Evolutionary conservation across 78 protist species (phyloP).

Genomic region (Dictyostelium purpureum): DNA sequence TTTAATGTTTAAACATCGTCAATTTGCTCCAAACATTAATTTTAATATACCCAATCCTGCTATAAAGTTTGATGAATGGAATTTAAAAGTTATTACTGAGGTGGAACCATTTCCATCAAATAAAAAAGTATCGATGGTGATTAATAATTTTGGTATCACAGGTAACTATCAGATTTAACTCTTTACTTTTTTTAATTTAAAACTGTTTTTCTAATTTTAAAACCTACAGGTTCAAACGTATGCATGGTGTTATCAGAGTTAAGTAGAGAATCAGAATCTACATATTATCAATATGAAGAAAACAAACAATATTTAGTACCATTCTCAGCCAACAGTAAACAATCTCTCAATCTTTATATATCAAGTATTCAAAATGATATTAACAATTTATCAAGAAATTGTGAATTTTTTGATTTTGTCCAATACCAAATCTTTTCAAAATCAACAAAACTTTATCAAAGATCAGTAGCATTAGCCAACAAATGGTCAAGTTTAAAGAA

Average conservation of each 20-base stretch:
- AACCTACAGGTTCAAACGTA: background rate
- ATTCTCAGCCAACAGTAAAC: background rate
- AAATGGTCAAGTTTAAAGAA: background rate
- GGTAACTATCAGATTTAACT: constrained; percentile 22
- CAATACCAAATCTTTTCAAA: background rate
- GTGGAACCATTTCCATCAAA: background rate
- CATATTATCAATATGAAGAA: background rate
- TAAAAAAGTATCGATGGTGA: background rate
- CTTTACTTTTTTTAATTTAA: too few relatives aligned
- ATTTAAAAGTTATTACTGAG: constrained; percentile 37
- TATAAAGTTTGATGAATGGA: constrained; percentile 43
- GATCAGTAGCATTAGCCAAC: background rate
- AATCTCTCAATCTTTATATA: background rate
- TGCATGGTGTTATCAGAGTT: too few relatives aligned
- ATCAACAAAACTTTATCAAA: background rate
- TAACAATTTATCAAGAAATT: background rate
- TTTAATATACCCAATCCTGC: constrained; percentile 55
- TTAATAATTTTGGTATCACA: constrained; percentile 82
- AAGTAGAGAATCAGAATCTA: background rate
- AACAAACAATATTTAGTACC: background rate
- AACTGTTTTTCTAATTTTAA: background rate
- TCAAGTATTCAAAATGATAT: background rate
- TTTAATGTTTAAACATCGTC: constrained; percentile 45
- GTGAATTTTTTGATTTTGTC: background rate
- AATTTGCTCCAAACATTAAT: constrained; percentile 49